These are phyloP conservation scores for Aspergillus fumigatiaffinis DNA, from an alignment of 2,329 filamentous ascomycete genomes.

Conservation along the genomic window DNA sequence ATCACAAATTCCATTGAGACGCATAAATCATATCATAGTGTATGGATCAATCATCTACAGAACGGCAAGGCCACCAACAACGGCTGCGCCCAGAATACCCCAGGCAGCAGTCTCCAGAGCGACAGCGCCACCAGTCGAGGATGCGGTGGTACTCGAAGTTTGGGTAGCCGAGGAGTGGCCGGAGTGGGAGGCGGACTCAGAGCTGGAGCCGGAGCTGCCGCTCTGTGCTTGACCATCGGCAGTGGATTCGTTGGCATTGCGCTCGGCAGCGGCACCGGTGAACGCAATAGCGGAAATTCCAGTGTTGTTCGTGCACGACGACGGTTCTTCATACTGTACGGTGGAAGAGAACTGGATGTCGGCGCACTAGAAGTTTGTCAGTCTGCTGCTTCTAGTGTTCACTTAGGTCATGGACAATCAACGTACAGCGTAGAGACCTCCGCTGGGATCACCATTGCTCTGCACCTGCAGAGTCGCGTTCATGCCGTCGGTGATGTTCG, in stretches of 20 bases:
- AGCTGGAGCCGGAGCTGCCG: constrained; percentile 13
- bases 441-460: constrained; percentile 55
- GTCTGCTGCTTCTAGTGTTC: neutral
- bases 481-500: constrained; percentile 56
- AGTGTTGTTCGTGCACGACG: constrained; percentile 57
- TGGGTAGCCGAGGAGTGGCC: constrained; percentile 4
- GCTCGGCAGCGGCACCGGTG: constrained; percentile 30
- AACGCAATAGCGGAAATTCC: constrained; percentile 49
- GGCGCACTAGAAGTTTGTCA: constrained; percentile 54
- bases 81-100: constrained; percentile 33
- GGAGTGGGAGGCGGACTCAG: constrained; percentile 4
- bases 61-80: constrained; percentile 30
- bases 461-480: constrained; percentile 67
- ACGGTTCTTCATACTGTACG: constrained; percentile 41
- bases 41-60: constrained; percentile 16
- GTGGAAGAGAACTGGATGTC: constrained; percentile 64
- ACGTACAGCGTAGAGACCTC: constrained; percentile 64
- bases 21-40: neutral
- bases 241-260: constrained; percentile 45
- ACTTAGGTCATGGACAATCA: neutral
- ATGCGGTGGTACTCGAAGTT: constrained; percentile 6
- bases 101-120: constrained; percentile 33
- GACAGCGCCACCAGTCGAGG: constrained; percentile 27
- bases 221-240: constrained; percentile 29
- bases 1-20: neutral